Percentiles rank a stretch among this genome's conserved stretches.
These are phyloP conservation scores for Leccinum fallax DNA, from an alignment of 1,284 basidiomycete genomes.

Conservation along the genomic window DNA sequence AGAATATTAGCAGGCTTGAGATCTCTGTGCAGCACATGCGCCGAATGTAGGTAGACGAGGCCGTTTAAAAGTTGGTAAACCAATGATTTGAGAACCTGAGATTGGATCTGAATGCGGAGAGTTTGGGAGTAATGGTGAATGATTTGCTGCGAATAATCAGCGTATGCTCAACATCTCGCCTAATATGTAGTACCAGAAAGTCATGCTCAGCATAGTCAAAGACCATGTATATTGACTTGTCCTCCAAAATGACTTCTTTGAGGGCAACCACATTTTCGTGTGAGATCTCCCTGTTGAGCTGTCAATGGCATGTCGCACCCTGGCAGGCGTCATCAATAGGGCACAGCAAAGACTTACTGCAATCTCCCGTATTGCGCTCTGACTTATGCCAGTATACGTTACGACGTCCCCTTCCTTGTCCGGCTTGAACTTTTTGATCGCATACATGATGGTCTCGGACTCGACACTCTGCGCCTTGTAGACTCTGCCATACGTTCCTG, in stretches of 20 bases:
- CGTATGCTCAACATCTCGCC: not conserved
- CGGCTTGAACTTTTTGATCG: constrained; percentile 99
- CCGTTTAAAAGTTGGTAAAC: constrained; percentile 97
- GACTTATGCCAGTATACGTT: constrained; percentile 96
- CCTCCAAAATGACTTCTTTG: constrained; percentile 94
- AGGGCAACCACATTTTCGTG: constrained; percentile 94
- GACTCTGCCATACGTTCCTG: constrained; percentile 96
- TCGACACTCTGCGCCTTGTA: constrained; percentile 91
- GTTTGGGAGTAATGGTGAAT: constrained; percentile 97
- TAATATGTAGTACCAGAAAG: constrained; percentile 66
- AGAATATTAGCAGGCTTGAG: constrained; percentile 99
- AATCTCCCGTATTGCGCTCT: constrained; percentile 96
- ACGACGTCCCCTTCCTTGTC: constrained; percentile 96
- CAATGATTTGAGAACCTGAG: constrained; percentile 87
- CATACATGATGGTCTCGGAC: constrained; percentile 72
- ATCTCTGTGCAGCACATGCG: constrained; percentile 95
- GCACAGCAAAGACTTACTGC: constrained; percentile 60
- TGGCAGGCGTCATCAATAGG: not conserved
- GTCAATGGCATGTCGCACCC: not conserved
- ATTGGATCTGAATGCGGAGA: constrained; percentile 73
- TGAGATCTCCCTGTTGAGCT: constrained; percentile 93
- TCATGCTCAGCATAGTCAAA: constrained; percentile 99
- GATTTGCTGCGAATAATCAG: constrained; percentile 70
- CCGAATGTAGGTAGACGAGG: constrained; percentile 91
- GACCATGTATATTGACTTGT: constrained; percentile 98